Base-by-base conservation (phyloP, 768 basidiomycete species). In the Rhodotorula graminis region DNA sequence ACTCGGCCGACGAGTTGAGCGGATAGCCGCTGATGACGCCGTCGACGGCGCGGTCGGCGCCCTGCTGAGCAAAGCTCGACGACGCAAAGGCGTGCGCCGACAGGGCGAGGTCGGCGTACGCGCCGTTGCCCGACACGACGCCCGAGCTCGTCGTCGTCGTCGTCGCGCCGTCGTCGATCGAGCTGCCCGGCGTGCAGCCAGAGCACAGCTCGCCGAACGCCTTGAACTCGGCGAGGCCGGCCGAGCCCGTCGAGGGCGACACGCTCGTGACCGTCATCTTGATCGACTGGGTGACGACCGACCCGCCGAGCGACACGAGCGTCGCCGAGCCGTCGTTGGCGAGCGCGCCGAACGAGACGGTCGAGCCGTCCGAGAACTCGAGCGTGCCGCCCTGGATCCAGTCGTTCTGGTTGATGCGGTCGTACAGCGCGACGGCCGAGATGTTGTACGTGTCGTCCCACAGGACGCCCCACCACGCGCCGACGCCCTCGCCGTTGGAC, bases 301-400 rank as follows among this genome's bases (percentile, higher is more conserved):
- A 29, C 19, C 61, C 60, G 27, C 52, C 40, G 27, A 76, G 64
- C 25, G 55, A 31, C 44, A 76, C 37, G 29, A 65, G 58, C 1
- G 76, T 71, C 15, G 76, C 76, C 12, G 72, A 71, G 27, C 76
- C 76, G 31, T 74, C 72, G 67, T 76, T 76, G 44, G 62, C 63
- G 44, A 76, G 76, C n/a, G 69, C 62, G 21, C 67, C 69, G 50
- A 72, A 42, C 1, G 61, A 18, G 25, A 69, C 56, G 6, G 70
- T 50, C 42, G 71, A 65, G 6, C 70, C 67, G 44, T 72, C 76
- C 16, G 46, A 33, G 50, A 71, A 71, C 14, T 62, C 66, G 42
- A 76, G 57, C 4, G 76, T 76, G 7, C 64, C 65, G 44, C 69
- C 64, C 3, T 67, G 69, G 60, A 76, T 61, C 57, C 67, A 58